Conservation (phyloP, 2,329 filamentous ascomycete species). For the Aspergillus transmontanensis region DNA sequence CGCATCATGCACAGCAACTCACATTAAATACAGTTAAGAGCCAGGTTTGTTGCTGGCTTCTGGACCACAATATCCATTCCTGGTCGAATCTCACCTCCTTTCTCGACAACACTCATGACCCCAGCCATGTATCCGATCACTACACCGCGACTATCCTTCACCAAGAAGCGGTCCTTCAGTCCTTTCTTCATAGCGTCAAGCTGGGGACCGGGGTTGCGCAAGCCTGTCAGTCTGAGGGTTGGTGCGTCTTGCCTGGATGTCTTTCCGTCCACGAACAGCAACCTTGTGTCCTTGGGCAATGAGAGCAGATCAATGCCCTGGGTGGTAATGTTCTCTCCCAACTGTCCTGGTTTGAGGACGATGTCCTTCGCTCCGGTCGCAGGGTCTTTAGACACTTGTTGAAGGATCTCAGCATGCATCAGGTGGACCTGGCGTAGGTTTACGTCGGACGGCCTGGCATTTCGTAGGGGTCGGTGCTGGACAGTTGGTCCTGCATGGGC, state of each 20-base stretch:
- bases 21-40: background rate
- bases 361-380: background rate
- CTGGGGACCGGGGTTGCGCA: slow-evolving; percentile 13
- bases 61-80: slow-evolving; percentile 16
- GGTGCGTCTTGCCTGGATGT: background rate
- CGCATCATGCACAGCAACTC: background rate
- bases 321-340: slow-evolving; percentile 19
- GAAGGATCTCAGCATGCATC: background rate
- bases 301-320: slow-evolving; percentile 13
- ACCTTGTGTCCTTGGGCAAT: slow-evolving; percentile 4
- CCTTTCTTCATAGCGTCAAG: slow-evolving; percentile 11
- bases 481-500: background rate
- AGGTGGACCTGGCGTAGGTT: background rate
- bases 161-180: slow-evolving; percentile 12
- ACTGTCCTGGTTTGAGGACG: background rate
- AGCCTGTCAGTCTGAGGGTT: slow-evolving; percentile 8
- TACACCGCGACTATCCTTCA: slow-evolving; percentile 6
- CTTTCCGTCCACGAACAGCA: slow-evolving; percentile 9
- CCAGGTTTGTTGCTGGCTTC: background rate
- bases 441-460: background rate
- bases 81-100: slow-evolving; percentile 13
- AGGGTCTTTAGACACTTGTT: background rate
- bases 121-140: slow-evolving; percentile 14
- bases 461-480: background rate
- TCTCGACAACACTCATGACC: slow-evolving; percentile 18